Evolutionary conservation across 2,329 filamentous ascomycete genomes (phyloP).

Genomic region (Pseudogymnoascus sp.): DNA sequence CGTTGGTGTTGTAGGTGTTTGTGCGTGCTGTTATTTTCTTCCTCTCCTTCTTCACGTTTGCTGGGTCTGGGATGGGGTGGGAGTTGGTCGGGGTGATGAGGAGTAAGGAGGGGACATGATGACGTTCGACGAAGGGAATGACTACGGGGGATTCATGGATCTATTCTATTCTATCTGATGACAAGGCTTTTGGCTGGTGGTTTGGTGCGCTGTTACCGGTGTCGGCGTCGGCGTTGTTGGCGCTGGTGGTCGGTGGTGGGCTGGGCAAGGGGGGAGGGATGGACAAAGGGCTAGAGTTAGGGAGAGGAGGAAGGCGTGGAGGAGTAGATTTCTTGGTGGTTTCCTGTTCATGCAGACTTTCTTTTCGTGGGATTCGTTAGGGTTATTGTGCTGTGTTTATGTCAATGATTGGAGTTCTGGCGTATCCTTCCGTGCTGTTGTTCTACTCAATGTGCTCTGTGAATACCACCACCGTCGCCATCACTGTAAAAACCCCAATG

Average conservation of each 20-base stretch:
- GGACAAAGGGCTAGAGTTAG: background rate
- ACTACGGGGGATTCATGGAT: background rate
- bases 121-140: background rate
- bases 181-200: background rate
- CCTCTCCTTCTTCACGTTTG: background rate
- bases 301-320: conserved; percentile 3
- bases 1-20: background rate
- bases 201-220: background rate
- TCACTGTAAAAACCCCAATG: background rate
- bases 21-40: background rate
- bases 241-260: conserved; percentile 9
- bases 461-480: background rate
- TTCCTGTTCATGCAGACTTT: background rate
- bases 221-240: background rate
- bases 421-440: background rate
- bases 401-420: conserved; percentile 4
- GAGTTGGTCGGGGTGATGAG: background rate
- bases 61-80: background rate
- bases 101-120: background rate
- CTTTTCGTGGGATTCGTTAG: background rate
- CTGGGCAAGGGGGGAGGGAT: conserved; percentile 8
- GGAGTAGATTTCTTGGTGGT: background rate
- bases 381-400: background rate
- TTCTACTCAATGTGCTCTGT: background rate
- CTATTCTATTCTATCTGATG: background rate